phyloP scores from a whole-genome alignment of 805 yeast species.

The Yamadazyma laniorum region DNA sequence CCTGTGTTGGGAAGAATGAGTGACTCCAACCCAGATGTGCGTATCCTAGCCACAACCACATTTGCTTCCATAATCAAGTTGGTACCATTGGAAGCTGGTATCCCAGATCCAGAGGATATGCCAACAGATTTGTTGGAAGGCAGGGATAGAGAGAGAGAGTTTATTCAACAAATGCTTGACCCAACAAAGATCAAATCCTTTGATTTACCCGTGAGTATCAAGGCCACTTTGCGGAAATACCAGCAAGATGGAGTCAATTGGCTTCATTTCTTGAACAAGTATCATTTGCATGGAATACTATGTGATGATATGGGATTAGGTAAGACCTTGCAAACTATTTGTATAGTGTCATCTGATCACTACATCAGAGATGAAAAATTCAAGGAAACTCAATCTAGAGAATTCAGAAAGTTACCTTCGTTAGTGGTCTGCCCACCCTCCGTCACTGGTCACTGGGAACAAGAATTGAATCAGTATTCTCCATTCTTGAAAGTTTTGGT shows the following conservation, averaged over 20 bases:
- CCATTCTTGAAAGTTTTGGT: slow-evolving; percentile 81
- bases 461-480: slow-evolving; percentile 85
- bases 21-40: slow-evolving; percentile 85
- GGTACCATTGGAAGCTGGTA: slow-evolving; percentile 96
- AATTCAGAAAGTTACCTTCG: slow-evolving; percentile 75
- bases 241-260: slow-evolving; percentile 99
- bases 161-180: slow-evolving; percentile 97
- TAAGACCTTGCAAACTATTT: slow-evolving; percentile 93
- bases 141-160: slow-evolving; percentile 90
- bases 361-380: slow-evolving; percentile 75
- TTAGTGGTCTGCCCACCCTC: slow-evolving; percentile 95
- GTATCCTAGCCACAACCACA: slow-evolving; percentile 89
- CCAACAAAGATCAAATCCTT: slow-evolving; percentile 87
- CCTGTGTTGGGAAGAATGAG: slow-evolving; percentile 98
- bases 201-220: slow-evolving; percentile 83
- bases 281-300: slow-evolving; percentile 92
- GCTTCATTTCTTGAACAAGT: slow-evolving; percentile 92
- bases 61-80: slow-evolving; percentile 94
- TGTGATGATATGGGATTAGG: slow-evolving; percentile 99
- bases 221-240: slow-evolving; percentile 88
- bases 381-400: slow-evolving; percentile 56
- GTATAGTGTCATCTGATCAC: slow-evolving; percentile 96
- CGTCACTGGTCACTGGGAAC: slow-evolving; percentile 98
- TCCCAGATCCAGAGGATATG: slow-evolving; percentile 91
- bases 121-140: slow-evolving; percentile 81